A percentile compares a stretch with the other conserved stretches of the same genome.
phyloP scores from a whole-genome alignment of 306 rosid species.

The Acacia acuminata region DNA sequence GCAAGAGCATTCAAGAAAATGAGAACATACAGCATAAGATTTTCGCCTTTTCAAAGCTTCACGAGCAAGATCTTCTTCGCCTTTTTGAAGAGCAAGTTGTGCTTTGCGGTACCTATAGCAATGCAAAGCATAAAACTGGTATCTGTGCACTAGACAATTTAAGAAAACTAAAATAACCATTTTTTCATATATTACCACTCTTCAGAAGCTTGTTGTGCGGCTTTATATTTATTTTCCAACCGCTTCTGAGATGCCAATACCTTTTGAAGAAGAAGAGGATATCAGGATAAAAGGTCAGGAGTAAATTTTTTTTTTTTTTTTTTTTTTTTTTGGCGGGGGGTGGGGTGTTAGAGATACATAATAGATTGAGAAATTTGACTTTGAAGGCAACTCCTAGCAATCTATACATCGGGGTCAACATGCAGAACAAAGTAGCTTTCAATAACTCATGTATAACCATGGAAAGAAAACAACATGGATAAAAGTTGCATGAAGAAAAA shows the following conservation, averaged over 20 bases:
- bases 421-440: background rate
- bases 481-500: background rate
- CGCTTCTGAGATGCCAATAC: slow-evolving; percentile 96
- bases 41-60: slow-evolving; percentile 96
- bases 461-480: background rate
- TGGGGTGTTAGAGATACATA: background rate
- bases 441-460: background rate
- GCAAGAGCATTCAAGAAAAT: slow-evolving; percentile 7
- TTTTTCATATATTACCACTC: slow-evolving; percentile 71
- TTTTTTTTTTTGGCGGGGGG: background rate
- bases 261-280: slow-evolving; percentile 36
- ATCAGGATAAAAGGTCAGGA: slow-evolving; percentile 3
- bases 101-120: slow-evolving; percentile 82
- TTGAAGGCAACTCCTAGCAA: slow-evolving; percentile 9
- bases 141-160: slow-evolving; percentile 6
- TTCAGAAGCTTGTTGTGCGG: slow-evolving; percentile 91
- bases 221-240: slow-evolving; percentile 84
- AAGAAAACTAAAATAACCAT: slow-evolving; percentile 21
- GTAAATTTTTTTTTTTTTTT: background rate
- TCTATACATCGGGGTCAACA: background rate
- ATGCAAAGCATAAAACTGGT: slow-evolving; percentile 19
- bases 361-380: background rate
- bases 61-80: slow-evolving; percentile 95
- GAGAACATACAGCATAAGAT: slow-evolving; percentile 76
- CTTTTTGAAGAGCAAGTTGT: slow-evolving; percentile 91